Evolutionary conservation across 345 rosid species (phyloP).

Genomic region (Linum usitatissimum): DNA sequence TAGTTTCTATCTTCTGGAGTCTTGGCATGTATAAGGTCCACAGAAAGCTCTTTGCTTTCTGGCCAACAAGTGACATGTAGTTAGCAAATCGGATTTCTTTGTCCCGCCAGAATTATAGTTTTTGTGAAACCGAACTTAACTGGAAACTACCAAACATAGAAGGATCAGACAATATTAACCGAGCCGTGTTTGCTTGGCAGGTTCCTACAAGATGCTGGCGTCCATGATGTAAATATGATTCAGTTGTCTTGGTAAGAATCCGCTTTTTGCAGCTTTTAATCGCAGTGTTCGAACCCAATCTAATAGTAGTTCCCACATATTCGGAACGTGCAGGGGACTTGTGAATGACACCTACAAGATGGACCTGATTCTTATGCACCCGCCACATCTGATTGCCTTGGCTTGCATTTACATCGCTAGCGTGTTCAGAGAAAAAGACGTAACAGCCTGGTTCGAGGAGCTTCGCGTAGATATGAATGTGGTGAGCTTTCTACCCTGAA

Average conservation of each 20-base stretch:
- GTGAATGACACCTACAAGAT: conserved; percentile 91
- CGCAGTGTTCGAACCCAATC: neutral
- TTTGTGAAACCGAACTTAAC: neutral
- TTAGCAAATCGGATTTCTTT: neutral
- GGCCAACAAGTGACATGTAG: neutral
- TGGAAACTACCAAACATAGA: neutral
- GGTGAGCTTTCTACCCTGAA: conserved; percentile 36
- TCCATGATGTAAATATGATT: conserved; percentile 55
- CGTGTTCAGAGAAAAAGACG: conserved; percentile 64
- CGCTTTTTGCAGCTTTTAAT: neutral
- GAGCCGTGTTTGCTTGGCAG: conserved; percentile 23
- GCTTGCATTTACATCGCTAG: conserved; percentile 90
- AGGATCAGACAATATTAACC: neutral
- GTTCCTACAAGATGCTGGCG: conserved; percentile 73
- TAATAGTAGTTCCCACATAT: neutral
- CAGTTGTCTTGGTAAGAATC: conserved; percentile 66
- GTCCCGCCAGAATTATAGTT: neutral
- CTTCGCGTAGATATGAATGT: conserved; percentile 93
- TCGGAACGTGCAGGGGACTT: conserved; percentile 57
- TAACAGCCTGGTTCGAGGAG: conserved; percentile 93
- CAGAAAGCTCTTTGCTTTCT: no score
- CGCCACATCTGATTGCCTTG: conserved; percentile 76
- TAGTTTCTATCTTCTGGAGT: neutral
- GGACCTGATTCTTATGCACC: conserved; percentile 86
- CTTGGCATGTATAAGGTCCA: no score